Conservation (phyloP, 2,329 filamentous ascomycete genomes). For the Cercospora janseana region DNA sequence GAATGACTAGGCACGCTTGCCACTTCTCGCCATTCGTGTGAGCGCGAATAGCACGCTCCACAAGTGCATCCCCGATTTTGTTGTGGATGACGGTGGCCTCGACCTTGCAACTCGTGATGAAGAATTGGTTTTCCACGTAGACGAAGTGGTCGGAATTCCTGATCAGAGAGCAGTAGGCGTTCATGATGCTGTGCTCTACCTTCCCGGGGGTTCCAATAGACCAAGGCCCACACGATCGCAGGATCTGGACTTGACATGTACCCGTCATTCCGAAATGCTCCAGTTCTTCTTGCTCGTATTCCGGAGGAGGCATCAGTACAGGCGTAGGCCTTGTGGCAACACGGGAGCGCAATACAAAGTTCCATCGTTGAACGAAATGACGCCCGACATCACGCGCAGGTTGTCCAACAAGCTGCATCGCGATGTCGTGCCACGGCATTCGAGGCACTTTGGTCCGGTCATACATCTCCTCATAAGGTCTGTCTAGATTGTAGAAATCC, state of each 20-base stretch:
- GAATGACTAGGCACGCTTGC: slow-evolving; percentile 86
- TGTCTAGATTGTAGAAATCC: slow-evolving; percentile 89
- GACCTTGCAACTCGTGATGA: slow-evolving; percentile 88
- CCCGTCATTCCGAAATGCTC: slow-evolving; percentile 85
- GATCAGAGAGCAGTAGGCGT: slow-evolving; percentile 91
- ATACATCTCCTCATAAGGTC: slow-evolving; percentile 99
- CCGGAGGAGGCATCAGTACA: slow-evolving; percentile 87
- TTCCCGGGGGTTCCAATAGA: slow-evolving; percentile 81
- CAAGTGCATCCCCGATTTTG: slow-evolving; percentile 88
- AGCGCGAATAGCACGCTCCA: slow-evolving; percentile 84
- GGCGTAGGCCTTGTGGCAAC: slow-evolving; percentile 92
- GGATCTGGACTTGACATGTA: slow-evolving; percentile 93
- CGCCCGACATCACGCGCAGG: slow-evolving; percentile 89
- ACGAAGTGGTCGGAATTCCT: slow-evolving; percentile 94
- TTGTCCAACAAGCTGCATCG: slow-evolving; percentile 96
- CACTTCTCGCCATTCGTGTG: slow-evolving; percentile 82
- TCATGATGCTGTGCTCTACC: slow-evolving; percentile 92
- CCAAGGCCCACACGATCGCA: slow-evolving; percentile 88
- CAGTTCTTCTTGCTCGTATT: slow-evolving; percentile 82
- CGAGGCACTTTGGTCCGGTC: slow-evolving; percentile 81
- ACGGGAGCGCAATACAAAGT: slow-evolving; percentile 87
- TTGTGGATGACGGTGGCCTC: slow-evolving; percentile 87
- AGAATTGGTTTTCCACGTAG: slow-evolving; percentile 99
- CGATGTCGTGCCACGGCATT: slow-evolving; percentile 99
- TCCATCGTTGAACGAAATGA: slow-evolving; percentile 97